These are phyloP conservation scores for Musa troglodytarum DNA, from an alignment of 176 grass and related monocot species.

Conservation along the genomic window DNA sequence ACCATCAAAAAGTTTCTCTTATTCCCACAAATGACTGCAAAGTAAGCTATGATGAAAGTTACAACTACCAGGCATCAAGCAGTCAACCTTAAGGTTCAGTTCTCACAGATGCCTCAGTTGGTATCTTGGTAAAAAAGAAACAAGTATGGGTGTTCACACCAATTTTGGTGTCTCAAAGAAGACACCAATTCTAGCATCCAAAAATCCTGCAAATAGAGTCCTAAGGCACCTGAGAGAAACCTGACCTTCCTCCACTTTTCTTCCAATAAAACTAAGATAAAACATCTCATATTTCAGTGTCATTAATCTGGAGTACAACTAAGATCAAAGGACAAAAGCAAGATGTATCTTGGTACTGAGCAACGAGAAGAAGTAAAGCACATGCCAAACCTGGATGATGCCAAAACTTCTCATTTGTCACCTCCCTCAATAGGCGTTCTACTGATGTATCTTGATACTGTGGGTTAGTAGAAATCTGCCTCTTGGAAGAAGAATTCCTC, in stretches of 20 bases:
- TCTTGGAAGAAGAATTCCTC: conserved; percentile 75
- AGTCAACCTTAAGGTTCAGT: too few species aligned
- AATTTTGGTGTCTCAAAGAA: too few species aligned
- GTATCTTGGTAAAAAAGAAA: too few species aligned
- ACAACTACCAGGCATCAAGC: too few species aligned
- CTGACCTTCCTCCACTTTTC: neutral
- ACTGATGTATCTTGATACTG: conserved; percentile 88
- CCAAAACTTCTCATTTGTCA: conserved; percentile 97
- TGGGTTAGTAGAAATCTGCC: conserved; percentile 44
- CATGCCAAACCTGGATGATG: conserved; percentile 76
- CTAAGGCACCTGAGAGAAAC: too few species aligned
- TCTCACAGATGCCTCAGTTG: too few species aligned
- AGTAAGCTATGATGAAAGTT: too few species aligned
- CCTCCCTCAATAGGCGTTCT: conserved; percentile 88
- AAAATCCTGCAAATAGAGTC: too few species aligned
- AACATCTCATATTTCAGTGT: neutral
- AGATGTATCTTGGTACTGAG: neutral
- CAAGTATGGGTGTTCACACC: too few species aligned
- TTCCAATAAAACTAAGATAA: neutral
- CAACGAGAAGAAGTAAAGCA: neutral
- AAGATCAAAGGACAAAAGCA: neutral
- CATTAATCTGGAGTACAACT: neutral
- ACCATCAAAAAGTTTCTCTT: too few species aligned
- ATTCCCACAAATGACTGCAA: too few species aligned
- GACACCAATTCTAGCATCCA: too few species aligned